Evolutionary conservation across 306 rosid species (phyloP), one percentile per base, ranked within the genome.

Genomic region (Calophaca sinica): DNA sequence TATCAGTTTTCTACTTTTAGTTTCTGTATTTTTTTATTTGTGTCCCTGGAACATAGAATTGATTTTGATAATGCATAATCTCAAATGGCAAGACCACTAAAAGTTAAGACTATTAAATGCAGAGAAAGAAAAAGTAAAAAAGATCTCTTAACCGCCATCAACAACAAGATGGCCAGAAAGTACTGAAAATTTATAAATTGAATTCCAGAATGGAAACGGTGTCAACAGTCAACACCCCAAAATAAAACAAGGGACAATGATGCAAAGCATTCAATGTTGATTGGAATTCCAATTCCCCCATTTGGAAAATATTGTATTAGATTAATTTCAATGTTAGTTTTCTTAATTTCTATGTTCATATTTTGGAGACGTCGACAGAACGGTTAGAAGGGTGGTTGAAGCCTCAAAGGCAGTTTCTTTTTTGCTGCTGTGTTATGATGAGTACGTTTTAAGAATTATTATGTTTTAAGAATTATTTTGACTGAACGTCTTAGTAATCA

Each of bases 321-420:
- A 11, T 38, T 45, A 11, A 33, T 48, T 15, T 64, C 9, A 7
- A 12, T 7, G 9, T 64, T 6, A 3, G 45, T 32, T 64, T 35
- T 72, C n/a, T 42, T 0, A 42, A 6, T 32, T 28, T 71, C 8
- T 32, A 5, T 28, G 52, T 49, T 31, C 9, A 66, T 38, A 52
- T n/a, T 20, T 33, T 26, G 11, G 20, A 11, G 0, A 28, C 15
- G n/a, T 53, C 50, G n/a, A n/a, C n/a, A 81, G 13, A 68, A 61
- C 50, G 49, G 51, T 66, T 55, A 14, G 1, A 76, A 44, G 70
- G 52, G 54, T 5, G 54, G 81, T 74, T 74, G 60, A 20, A 38
- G 9, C 6, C 61, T 6, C 51, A 33, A 69, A 67, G 4, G 39
- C 33, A 9, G 60, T 68, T 59, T 62, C n/a, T 20, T 59, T 57